Evolutionary conservation across 768 basidiomycete genomes (phyloP).

Genomic region (Russula griseocarnosa): DNA sequence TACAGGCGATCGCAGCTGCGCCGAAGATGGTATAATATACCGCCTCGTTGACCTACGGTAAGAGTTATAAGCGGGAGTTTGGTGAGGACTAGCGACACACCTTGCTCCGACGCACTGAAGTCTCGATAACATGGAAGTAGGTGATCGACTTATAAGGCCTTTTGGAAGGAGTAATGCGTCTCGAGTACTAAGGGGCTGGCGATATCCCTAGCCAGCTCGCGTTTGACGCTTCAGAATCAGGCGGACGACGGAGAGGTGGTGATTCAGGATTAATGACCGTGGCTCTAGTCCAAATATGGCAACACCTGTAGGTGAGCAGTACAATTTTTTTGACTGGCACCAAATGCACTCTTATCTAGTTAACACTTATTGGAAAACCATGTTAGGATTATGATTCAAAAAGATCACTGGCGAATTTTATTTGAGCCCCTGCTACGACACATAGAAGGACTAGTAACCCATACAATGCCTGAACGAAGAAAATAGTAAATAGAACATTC

Average conservation of each 20-base stretch:
- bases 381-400: no score
- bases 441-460: neutral
- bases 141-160: neutral
- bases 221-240: neutral
- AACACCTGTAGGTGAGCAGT: no score
- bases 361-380: no score
- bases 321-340: no score
- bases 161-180: neutral
- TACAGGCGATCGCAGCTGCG: constrained; percentile 13
- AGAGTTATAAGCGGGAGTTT: neutral
- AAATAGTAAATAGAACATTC: constrained; percentile 5
- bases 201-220: neutral
- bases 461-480: neutral
- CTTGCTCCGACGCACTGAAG: constrained; percentile 19
- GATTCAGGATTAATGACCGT: no score
- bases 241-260: neutral
- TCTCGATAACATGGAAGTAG: constrained; percentile 22
- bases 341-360: no score
- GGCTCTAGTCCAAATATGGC: no score
- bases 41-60: constrained; percentile 12
- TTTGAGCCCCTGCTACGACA: neutral
- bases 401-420: no score
- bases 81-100: neutral
- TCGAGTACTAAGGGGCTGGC: neutral
- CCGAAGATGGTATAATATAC: constrained; percentile 1